Evolutionary conservation across 108 stramenopile species (phyloP).

Genomic region (Cylindrotheca fusiformis): DNA sequence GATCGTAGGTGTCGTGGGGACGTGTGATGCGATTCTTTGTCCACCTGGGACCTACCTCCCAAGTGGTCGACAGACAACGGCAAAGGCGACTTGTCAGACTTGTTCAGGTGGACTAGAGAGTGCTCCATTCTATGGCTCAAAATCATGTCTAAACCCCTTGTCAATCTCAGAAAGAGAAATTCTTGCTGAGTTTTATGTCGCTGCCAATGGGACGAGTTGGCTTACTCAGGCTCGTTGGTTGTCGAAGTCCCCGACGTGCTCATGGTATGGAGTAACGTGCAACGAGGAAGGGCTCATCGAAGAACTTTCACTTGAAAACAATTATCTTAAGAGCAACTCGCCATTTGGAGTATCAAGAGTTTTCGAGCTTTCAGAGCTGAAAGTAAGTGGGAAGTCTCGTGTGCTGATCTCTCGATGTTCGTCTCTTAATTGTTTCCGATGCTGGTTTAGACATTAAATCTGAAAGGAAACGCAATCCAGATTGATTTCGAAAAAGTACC

Average conservation of each 20-base stretch:
- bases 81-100: conserved; percentile 28
- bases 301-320: conserved; percentile 56
- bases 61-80: conserved; percentile 42
- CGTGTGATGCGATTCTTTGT: conserved; percentile 73
- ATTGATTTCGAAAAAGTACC: conserved; percentile 49
- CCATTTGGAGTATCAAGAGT: conserved; percentile 1
- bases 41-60: conserved; percentile 53
- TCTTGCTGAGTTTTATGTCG: conserved; percentile 54
- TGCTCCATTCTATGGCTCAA: conserved; percentile 42
- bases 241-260: conserved; percentile 31
- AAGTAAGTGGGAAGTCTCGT: conserved; percentile 10
- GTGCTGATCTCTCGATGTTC: too few relatives aligned
- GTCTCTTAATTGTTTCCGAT: not conserved
- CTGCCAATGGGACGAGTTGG: conserved; percentile 54
- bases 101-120: conserved; percentile 40
- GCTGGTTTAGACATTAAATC: conserved; percentile 6
- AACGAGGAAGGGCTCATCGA: conserved; percentile 42
- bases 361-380: conserved; percentile 7
- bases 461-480: conserved; percentile 27
- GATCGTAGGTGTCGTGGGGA: conserved; percentile 12
- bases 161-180: conserved; percentile 32
- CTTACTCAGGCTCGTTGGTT: conserved; percentile 17
- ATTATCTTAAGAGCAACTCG: conserved; percentile 10
- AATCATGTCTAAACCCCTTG: conserved; percentile 20
- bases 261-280: conserved; percentile 62